A percentile compares a stretch with the other conserved stretches of the same genome.
Evolutionary conservation across 2,329 filamentous ascomycete species (phyloP).

Genomic region (Myrmaecium sp.): DNA sequence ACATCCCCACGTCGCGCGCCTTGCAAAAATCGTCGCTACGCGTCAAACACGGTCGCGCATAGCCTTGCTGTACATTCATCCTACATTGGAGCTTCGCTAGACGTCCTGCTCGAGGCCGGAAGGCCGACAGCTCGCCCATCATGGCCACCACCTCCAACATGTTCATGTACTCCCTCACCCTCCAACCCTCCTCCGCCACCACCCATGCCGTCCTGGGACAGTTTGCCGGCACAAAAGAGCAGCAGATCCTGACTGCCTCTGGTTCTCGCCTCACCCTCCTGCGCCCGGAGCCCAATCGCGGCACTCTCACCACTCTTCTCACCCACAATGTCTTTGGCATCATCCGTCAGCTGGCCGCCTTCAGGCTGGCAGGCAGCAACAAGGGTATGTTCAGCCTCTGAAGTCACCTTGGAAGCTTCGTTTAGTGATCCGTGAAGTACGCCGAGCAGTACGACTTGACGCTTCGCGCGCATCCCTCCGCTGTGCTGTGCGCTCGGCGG

Average conservation of each 20-base stretch:
- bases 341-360: constrained; percentile 73
- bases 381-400: constrained; percentile 60
- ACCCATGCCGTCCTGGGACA: constrained; percentile 86
- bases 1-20: too few species aligned
- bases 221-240: constrained; percentile 90
- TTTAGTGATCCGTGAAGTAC: constrained; percentile 30
- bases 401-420: constrained; percentile 15
- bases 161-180: constrained; percentile 95
- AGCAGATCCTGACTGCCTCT: constrained; percentile 89
- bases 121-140: constrained; percentile 20
- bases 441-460: constrained; percentile 14
- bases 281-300: constrained; percentile 68
- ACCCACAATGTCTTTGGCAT: constrained; percentile 95
- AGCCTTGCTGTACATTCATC: too few species aligned
- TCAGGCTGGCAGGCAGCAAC: constrained; percentile 79
- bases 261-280: constrained; percentile 80
- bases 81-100: too few species aligned
- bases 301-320: constrained; percentile 70
- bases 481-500: constrained; percentile 1
- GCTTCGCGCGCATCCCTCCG: constrained; percentile 2
- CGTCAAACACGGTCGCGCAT: too few species aligned
- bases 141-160: constrained; percentile 98
- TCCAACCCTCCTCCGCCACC: constrained; percentile 80
- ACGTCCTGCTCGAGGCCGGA: constrained; percentile 5
- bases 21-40: too few species aligned